phyloP scores from a whole-genome alignment of 2,329 filamentous ascomycete genomes.

The Massarina eburnea region DNA sequence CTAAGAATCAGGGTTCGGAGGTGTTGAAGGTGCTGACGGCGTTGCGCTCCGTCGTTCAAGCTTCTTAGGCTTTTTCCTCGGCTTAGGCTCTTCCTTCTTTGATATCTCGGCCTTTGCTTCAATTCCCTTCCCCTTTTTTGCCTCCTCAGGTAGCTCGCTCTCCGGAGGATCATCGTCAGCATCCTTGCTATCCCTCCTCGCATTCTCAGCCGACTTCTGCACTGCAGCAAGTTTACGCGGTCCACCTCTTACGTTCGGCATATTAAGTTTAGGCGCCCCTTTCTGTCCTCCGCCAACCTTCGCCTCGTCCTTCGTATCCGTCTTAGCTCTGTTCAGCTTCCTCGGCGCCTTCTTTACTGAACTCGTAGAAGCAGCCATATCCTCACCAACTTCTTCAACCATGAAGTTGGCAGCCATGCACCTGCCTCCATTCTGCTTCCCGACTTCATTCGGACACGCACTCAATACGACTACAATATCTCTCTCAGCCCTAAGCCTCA shows the following conservation, averaged over 20 bases:
- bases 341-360: constrained; percentile 22
- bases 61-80: constrained; percentile 44
- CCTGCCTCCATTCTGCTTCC: constrained; percentile 38
- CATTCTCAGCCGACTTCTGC: constrained; percentile 9
- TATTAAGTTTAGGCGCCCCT: constrained; percentile 3
- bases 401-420: constrained; percentile 45
- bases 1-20: constrained; percentile 10
- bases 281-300: constrained; percentile 3
- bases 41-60: constrained; percentile 30
- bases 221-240: constrained; percentile 14
- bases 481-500: constrained; percentile 38
- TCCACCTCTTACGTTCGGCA: constrained; percentile 16
- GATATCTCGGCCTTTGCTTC: background rate
- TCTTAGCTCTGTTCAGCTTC: constrained; percentile 15
- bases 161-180: constrained; percentile 7
- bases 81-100: constrained; percentile 19
- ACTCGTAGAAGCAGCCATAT: constrained; percentile 18
- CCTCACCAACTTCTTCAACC: constrained; percentile 37
- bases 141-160: constrained; percentile 1
- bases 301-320: background rate
- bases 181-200: background rate
- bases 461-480: constrained; percentile 42
- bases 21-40: constrained; percentile 10
- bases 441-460: constrained; percentile 43
- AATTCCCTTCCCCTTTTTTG: background rate